phyloP scores from a whole-genome alignment of 352 stramenopile species.

The Globisporangium nodosum region DNA sequence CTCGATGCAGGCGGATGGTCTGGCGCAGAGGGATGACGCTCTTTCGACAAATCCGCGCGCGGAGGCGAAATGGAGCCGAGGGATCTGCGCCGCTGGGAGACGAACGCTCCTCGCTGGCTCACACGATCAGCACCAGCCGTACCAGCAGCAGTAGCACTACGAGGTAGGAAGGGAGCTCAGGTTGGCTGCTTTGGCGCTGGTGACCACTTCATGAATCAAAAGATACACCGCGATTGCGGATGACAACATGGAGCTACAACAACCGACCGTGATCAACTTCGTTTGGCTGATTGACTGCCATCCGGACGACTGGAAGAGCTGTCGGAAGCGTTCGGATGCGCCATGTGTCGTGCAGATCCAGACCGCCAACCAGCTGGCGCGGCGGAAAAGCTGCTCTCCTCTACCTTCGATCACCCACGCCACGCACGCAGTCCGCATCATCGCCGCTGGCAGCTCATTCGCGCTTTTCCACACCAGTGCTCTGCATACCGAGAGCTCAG shows the following conservation, averaged over 20 bases:
- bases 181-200: neutral
- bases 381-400: neutral
- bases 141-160: neutral
- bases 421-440: neutral
- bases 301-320: neutral
- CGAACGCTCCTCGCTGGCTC: constrained; percentile 8
- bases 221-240: neutral
- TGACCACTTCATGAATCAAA: neutral
- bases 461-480: neutral
- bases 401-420: neutral
- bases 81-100: constrained; percentile 25
- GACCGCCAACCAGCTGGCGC: neutral
- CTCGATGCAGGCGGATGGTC: constrained; percentile 12
- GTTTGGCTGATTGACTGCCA: neutral
- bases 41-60: constrained; percentile 63
- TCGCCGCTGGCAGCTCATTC: constrained; percentile 2
- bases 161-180: no score
- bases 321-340: neutral
- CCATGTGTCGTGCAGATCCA: neutral
- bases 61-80: constrained; percentile 73
- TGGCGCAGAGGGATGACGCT: constrained; percentile 62
- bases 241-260: neutral
- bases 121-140: constrained; percentile 5
- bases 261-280: neutral
- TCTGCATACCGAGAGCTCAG: neutral